These are phyloP conservation scores for Hypsizygus marmoreus DNA, from an alignment of 768 basidiomycete species.

Conservation along the genomic window DNA sequence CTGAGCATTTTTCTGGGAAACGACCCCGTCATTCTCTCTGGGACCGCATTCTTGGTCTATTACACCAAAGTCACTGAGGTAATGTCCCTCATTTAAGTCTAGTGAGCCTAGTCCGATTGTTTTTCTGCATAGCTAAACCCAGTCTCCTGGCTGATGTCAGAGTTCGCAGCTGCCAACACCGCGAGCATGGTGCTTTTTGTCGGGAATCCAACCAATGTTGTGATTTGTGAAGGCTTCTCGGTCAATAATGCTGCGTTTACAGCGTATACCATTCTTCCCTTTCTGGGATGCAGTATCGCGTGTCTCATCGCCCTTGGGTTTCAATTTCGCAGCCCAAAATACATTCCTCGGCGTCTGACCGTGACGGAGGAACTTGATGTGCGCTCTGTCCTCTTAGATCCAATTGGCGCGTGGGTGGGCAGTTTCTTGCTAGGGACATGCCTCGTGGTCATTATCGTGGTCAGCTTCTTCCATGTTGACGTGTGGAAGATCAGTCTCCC, in stretches of 20 bases:
- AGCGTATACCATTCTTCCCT: conserved; percentile 81
- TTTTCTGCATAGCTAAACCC: conserved; percentile 38
- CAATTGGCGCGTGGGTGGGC: conserved; percentile 73
- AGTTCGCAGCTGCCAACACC: conserved; percentile 81
- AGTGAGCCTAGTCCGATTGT: conserved; percentile 4
- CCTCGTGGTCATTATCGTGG: conserved; percentile 72
- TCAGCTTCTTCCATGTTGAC: conserved; percentile 74
- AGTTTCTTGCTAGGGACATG: conserved; percentile 64
- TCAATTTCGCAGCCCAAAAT: conserved; percentile 58
- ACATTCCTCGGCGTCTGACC: conserved; percentile 51
- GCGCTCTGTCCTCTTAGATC: conserved; percentile 70
- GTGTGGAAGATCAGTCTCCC: conserved; percentile 87
- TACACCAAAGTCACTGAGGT: conserved; percentile 70
- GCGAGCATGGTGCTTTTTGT: conserved; percentile 77
- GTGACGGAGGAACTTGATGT: conserved; percentile 43
- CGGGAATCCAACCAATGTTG: conserved; percentile 92
- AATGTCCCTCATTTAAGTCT: not conserved
- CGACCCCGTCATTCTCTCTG: conserved; percentile 91
- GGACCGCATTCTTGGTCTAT: conserved; percentile 88
- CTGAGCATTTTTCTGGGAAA: conserved; percentile 86
- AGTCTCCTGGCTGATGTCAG: conserved; percentile 69
- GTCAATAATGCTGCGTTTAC: conserved; percentile 80
- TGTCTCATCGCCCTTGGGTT: conserved; percentile 60
- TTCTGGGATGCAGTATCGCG: conserved; percentile 64
- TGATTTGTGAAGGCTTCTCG: conserved; percentile 84